Evolutionary conservation across 352 stramenopile genomes (phyloP).

Genomic region (Phytophthora podocarpi): DNA sequence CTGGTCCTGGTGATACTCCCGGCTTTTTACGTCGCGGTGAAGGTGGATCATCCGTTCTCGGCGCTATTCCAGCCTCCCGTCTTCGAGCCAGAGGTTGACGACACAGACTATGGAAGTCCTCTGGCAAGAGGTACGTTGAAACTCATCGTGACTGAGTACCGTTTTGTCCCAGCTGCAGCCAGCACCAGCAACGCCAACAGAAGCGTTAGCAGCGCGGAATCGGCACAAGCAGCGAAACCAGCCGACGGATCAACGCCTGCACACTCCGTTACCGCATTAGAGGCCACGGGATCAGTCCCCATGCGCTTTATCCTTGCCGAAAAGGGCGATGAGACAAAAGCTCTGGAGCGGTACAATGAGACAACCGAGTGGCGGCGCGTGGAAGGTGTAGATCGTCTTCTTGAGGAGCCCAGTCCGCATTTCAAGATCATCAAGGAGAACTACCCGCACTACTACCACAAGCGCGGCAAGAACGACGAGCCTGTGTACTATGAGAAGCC

Average conservation of each 20-base stretch:
- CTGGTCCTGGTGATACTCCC: slow-evolving; percentile 65
- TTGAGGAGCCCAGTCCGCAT: slow-evolving; percentile 62
- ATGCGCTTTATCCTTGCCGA: slow-evolving; percentile 76
- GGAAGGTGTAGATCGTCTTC: slow-evolving; percentile 81
- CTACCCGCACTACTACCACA: slow-evolving; percentile 92
- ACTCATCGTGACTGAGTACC: slow-evolving; percentile 78
- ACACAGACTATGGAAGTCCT: slow-evolving; percentile 23
- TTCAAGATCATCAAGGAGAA: slow-evolving; percentile 91
- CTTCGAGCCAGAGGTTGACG: slow-evolving; percentile 25
- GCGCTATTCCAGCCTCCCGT: slow-evolving; percentile 54
- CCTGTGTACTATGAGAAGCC: slow-evolving; percentile 90
- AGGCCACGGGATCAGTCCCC: slow-evolving; percentile 45
- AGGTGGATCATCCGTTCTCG: slow-evolving; percentile 78
- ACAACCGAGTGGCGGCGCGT: slow-evolving; percentile 83
- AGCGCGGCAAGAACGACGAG: slow-evolving; percentile 76
- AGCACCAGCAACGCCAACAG: slow-evolving; percentile 19
- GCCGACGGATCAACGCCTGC: not conserved
- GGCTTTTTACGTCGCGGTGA: slow-evolving; percentile 71
- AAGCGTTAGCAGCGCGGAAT: slow-evolving; percentile 25
- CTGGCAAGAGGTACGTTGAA: slow-evolving; percentile 56
- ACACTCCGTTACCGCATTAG: slow-evolving; percentile 34
- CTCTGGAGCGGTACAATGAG: slow-evolving; percentile 66
- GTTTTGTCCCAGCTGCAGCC: slow-evolving; percentile 39
- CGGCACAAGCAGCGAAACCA: slow-evolving; percentile 11
- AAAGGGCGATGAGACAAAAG: slow-evolving; percentile 76